phyloP scores from a whole-genome alignment of 441 rosid species.

The Populus trichocarpa region DNA sequence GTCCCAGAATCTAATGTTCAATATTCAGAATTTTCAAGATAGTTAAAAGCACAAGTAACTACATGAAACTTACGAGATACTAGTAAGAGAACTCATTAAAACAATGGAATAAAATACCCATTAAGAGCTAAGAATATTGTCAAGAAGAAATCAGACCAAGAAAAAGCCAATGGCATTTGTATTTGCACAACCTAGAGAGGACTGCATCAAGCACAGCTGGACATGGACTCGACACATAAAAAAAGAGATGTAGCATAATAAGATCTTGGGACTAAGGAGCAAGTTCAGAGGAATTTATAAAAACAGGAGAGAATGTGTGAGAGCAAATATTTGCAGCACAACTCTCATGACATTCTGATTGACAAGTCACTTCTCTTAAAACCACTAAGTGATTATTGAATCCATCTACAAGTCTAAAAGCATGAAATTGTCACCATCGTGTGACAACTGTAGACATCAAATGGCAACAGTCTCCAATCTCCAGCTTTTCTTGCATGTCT shows the following conservation, averaged over 20 bases:
- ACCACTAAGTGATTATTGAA: background rate
- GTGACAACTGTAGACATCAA: background rate
- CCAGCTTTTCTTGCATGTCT: background rate
- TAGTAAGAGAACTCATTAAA: constrained; percentile 7
- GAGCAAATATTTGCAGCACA: background rate
- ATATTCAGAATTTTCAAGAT: constrained; percentile 46
- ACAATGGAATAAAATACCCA: constrained; percentile 4
- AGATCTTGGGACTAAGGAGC: background rate
- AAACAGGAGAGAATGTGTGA: background rate
- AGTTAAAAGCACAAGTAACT: constrained; percentile 31
- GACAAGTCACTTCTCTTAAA: background rate
- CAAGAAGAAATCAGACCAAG: constrained; percentile 6
- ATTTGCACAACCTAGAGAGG: background rate
- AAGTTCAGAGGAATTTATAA: background rate
- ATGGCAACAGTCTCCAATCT: background rate
- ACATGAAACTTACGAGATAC: constrained; percentile 22
- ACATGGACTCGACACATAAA: background rate
- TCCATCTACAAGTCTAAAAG: background rate
- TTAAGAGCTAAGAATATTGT: constrained; percentile 12
- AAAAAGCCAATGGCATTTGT: background rate
- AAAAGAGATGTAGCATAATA: background rate
- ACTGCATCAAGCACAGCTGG: background rate
- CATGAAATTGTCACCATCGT: background rate
- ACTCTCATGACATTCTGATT: background rate
- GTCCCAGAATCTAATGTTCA: constrained; percentile 75